Evolutionary conservation across 495 filamentous ascomycete species (phyloP), one percentile per base, ranked within the genome.

Genomic region (Penicillium daleae): DNA sequence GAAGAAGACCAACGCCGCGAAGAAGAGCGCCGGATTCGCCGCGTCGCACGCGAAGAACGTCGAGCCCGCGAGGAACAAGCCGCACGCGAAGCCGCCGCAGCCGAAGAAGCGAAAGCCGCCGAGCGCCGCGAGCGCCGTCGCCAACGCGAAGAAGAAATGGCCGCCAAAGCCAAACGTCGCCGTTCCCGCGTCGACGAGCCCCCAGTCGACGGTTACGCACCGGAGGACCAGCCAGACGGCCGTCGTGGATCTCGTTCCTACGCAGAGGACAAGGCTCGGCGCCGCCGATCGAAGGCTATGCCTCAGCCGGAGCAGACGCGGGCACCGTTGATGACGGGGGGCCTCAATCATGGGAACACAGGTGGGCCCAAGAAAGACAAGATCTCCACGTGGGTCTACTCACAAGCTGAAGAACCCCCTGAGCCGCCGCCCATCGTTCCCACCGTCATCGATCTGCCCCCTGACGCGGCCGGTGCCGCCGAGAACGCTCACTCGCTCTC

Each of bases 301-400:
- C 68, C 69, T 13, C n/a, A 17, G 21, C 56, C 62, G 31, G 69
- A 62, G 27, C 59, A 56, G 22, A 27, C 24, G 6, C 58, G 35
- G 8, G 62, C 58, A 6, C 73, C 73, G 10, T 64, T 71, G 62
- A 74, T 73, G 71, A 56, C 69, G 33, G 72, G 73, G 32, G 74
- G 66, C 17, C 31, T 72, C 24, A 65, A 67, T 32, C 62, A 62
- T 19, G 62, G 67, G 15, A 33, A 56, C 8, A 57, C 42, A 35
- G 71, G 71, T 35, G 57, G 56, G 19, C 33, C 27, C 21, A 68
- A 68, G 59, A 76, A 75, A 66, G 82, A 87, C 56, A 86, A 88
- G 68, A 87, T 83, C 49, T 80, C 83, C 2, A 85, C 82, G 4
- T 88, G 86, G 86, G 82, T 88, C 4, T 74, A 87, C 61, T 82